A percentile compares a stretch with the other conserved stretches of the same genome.
phyloP scores from a whole-genome alignment of 148 eudicot genomes.

The Cornus kousa region DNA sequence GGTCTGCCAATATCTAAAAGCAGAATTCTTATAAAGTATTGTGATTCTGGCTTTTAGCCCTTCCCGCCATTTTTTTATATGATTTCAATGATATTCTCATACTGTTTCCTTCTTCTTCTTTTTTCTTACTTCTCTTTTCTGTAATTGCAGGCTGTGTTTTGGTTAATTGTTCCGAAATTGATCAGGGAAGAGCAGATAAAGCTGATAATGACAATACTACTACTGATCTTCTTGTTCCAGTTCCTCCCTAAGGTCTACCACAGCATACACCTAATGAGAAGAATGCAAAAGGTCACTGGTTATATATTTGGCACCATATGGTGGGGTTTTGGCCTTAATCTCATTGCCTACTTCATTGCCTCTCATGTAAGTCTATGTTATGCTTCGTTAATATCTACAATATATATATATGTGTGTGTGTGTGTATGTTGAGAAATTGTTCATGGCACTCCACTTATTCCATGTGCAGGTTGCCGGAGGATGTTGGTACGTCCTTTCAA shows the following conservation, averaged over 20 bases:
- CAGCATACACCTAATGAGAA: constrained; percentile 65
- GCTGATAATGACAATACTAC: constrained; percentile 64
- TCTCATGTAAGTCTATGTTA: constrained; percentile 62
- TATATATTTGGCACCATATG: constrained; percentile 91
- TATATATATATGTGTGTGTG: too few species aligned
- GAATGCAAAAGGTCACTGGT: constrained; percentile 93
- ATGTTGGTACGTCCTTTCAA: constrained; percentile 92
- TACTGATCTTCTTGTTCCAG: constrained; percentile 69
- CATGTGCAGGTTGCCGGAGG: constrained; percentile 75
- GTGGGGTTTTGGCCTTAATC: constrained; percentile 97
- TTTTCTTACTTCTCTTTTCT: neutral
- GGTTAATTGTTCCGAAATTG: constrained; percentile 68
- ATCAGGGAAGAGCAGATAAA: constrained; percentile 68
- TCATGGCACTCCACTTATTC: neutral
- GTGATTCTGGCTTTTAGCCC: neutral
- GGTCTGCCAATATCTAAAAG: too few species aligned
- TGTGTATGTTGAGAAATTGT: neutral
- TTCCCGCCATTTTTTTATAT: too few species aligned
- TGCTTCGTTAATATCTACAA: neutral
- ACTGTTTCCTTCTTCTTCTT: too few species aligned
- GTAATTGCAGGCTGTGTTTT: constrained; percentile 59
- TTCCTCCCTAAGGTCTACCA: constrained; percentile 86
- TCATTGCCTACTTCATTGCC: constrained; percentile 86
- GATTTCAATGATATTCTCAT: neutral
- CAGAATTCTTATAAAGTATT: neutral